Evolutionary conservation across 441 rosid genomes (phyloP), one percentile per base, ranked within the genome.

Genomic region (Arabidopsis lyrata): DNA sequence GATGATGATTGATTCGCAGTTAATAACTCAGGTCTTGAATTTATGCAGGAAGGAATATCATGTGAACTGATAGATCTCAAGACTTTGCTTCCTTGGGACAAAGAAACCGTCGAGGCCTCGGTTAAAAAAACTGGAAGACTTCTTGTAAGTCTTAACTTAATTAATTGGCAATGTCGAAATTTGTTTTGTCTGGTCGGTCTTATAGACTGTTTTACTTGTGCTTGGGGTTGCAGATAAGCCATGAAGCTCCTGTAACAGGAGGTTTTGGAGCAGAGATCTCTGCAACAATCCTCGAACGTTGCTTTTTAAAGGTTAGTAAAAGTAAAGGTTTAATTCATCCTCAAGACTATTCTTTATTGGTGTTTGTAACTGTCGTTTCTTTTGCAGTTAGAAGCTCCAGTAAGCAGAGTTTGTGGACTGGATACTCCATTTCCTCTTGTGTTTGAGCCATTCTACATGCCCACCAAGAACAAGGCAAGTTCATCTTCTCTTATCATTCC

Each of bases 191-290:
- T 36, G 57, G 58, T 73, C 29, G 22, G 57, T 54, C 13, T 44
- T 16, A 44, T n/a, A 60, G n/a, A n/a, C 18, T 53, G 49, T 68
- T 29, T 55, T 57, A 75, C 32, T 70, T 72, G 39, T 67, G 38
- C 14, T 34, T 56, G 42, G 38, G 24, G 27, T n/a, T 82, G 81
- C 80, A 95, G 97, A 84, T 95, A 70, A 95, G 97, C 80, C 97
- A 90, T 75, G 97, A 95, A 81, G 97, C 97, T 71, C 97, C 97
- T 0, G 81, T 92, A 3, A 95, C 97, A 0, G 97, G 99, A 81
- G 99, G 99, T 59, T 92, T 92, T 78, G 99, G 99, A n/a, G 97
- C 97, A 66, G 99, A 95, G 84, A 95, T 95, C 69, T 85, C 97
- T 34, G 93, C 97, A 50, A 84, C 97, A 15, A 85, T 92, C 38